A percentile compares a stretch with the other conserved stretches of the same genome.
Conservation (phyloP, 2,329 filamentous ascomycete genomes). For the Alternaria solani region DNA sequence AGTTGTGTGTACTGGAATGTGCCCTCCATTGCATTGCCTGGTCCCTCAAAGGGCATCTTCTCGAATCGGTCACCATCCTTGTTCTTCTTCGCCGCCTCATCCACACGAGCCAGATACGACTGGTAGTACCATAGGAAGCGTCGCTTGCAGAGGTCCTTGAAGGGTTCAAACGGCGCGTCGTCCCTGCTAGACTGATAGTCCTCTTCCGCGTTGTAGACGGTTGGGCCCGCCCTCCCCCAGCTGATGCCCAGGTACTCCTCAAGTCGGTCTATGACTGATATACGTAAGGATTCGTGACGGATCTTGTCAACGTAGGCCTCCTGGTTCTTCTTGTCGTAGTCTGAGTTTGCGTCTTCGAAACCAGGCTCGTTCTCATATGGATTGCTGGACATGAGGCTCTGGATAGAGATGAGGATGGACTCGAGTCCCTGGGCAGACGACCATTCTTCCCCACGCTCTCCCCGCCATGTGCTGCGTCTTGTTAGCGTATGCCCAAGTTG, state of each 20-base stretch:
- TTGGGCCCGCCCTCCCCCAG: conserved; percentile 43
- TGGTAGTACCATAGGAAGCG: conserved; percentile 97
- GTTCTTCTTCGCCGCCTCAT: conserved; percentile 68
- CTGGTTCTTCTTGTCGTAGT: conserved; percentile 76
- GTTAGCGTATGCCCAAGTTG: conserved; percentile 13
- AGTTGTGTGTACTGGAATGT: conserved; percentile 82
- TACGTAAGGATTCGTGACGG: conserved; percentile 84
- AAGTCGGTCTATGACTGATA: conserved; percentile 84
- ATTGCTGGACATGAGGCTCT: conserved; percentile 92
- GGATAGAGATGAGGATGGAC: conserved; percentile 92
- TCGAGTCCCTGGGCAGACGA: conserved; percentile 94
- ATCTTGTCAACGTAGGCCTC: conserved; percentile 86
- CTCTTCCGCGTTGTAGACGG: conserved; percentile 61
- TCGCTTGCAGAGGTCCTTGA: conserved; percentile 88
- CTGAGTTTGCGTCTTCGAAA: conserved; percentile 77
- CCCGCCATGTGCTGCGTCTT: conserved; percentile 81
- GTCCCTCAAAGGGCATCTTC: conserved; percentile 87
- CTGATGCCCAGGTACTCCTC: conserved; percentile 79
- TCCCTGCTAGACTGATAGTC: conserved; percentile 56
- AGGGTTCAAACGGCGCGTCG: conserved; percentile 79
- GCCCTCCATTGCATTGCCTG: conserved; percentile 83
- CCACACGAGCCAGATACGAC: conserved; percentile 77
- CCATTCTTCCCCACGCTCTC: conserved; percentile 92
- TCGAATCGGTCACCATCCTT: conserved; percentile 71
- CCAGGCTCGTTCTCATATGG: conserved; percentile 97